Base-by-base conservation (phyloP, 208 protist species). In the Leishmania guyanensis region DNA sequence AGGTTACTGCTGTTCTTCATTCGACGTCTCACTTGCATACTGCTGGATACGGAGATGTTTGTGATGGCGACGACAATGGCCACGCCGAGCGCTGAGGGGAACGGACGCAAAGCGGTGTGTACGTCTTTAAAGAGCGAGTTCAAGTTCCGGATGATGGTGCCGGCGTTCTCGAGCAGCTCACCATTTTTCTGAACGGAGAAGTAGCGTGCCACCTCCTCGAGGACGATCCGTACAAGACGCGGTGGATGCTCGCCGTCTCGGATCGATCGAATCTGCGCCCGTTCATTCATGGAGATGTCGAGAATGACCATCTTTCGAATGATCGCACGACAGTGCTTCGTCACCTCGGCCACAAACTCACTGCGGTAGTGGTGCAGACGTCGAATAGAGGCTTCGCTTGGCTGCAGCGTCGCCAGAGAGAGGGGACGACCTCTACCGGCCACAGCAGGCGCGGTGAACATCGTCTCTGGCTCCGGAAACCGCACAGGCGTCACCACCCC, bases 1-100 rank as follows among this genome's bases (percentile, higher is more conserved):
- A 98, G 84, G 64, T 84, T 84, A 72, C 85, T 94, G 68, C 80
- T 86, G 69, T 91, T 94, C 86, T 97, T 98, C 95, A 98, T 98
- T 33, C 85, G 86, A 77, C 88, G 91, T 5, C 95, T 91, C 71
- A 97, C 92, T 90, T 89, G 93, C 60, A 93, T 91, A 88, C 91
- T 94, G 86, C 94, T 98, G 56, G 91, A 92, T 36, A 98, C 93
- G 33, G 95, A 94, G 78, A 98, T 94, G 62, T 88, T 87, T 58
- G 88, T 96, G 79, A 98, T 96, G 43, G 89, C 84, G 75, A 87
- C 86, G 33, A 97, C 91, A 43, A 98, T 91, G 33, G 93, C 90
- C 22, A 94, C 81, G 16, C 90, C 92, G 14, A 98, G 84, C 36
- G 87, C 20, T 3, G 89, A 72, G 5, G 93, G 91, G 17, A 97